Evolutionary conservation across 2,329 filamentous ascomycete genomes (phyloP).

Genomic region (Cadophora luteo-olivacea): DNA sequence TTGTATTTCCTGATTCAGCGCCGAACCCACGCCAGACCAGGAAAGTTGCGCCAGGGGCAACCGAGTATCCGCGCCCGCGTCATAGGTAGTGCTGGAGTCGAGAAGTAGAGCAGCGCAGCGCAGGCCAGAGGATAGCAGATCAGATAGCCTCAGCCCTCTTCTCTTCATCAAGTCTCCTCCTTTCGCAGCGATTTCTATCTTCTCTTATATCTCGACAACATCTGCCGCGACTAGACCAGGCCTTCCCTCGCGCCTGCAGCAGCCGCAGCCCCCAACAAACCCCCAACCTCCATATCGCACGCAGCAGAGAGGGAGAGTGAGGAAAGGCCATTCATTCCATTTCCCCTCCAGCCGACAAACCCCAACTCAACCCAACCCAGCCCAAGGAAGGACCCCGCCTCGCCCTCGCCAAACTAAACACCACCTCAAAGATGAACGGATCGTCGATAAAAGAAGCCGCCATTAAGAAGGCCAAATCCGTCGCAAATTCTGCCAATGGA

Average conservation of each 20-base stretch:
- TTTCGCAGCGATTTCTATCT: not conserved
- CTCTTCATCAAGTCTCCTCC: not conserved
- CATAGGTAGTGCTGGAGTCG: not conserved
- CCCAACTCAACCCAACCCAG: not conserved
- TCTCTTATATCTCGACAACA: not conserved
- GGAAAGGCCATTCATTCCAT: not conserved
- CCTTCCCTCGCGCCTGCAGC: constrained; percentile 9
- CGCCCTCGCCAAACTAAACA: not conserved
- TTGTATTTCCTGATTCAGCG: not conserved
- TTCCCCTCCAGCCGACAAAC: constrained; percentile 5
- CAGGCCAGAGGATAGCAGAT: not conserved
- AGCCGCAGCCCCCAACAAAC: constrained; percentile 7
- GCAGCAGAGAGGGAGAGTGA: not conserved
- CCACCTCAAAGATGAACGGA: constrained; percentile 41
- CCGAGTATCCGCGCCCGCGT: constrained; percentile 1
- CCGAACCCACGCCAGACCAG: not conserved
- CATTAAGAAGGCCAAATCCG: constrained; percentile 54
- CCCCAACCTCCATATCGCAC: constrained; percentile 1
- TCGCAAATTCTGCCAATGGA: constrained; percentile 59
- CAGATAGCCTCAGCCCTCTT: not conserved
- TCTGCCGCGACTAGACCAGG: not conserved
- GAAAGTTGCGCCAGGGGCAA: not conserved
- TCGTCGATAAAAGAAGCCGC: constrained; percentile 32
- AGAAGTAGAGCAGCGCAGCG: not conserved
- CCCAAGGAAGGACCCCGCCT: constrained; percentile 8